Percentiles rank a stretch among this genome's conserved stretches.
Evolutionary conservation across 176 grass and related monocot genomes (phyloP).

Genomic region (Lolium multiflorum): DNA sequence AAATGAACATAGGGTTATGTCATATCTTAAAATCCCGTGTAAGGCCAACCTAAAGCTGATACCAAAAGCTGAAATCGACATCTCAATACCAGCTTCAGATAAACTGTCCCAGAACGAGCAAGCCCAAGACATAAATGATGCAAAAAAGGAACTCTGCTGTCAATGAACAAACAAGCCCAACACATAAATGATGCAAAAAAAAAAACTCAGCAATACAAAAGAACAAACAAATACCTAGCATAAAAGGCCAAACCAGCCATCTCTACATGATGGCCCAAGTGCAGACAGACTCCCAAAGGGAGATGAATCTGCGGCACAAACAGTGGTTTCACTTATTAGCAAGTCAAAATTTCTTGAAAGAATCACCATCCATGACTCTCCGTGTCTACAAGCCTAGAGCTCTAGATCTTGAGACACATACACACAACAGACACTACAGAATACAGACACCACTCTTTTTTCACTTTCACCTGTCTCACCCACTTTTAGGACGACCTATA

Average conservation of each 20-base stretch:
- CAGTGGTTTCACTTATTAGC: slow-evolving; percentile 62
- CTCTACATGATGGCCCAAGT: neutral
- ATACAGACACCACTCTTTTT: slow-evolving; percentile 33
- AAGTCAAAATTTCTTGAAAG: slow-evolving; percentile 73
- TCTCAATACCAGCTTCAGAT: too few relatives aligned
- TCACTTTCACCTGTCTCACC: slow-evolving; percentile 45
- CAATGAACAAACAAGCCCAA: too few relatives aligned
- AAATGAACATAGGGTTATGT: too few relatives aligned
- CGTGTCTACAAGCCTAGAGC: slow-evolving; percentile 51
- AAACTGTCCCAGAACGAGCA: too few relatives aligned
- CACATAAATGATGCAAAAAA: neutral
- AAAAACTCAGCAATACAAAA: neutral
- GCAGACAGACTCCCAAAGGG: neutral
- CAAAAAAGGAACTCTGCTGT: too few relatives aligned
- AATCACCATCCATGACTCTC: slow-evolving; percentile 49
- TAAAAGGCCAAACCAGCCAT: neutral
- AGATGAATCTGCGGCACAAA: slow-evolving; percentile 42
- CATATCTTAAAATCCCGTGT: too few relatives aligned
- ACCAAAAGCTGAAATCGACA: too few relatives aligned
- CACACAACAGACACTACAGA: slow-evolving; percentile 32
- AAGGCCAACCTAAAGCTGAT: too few relatives aligned
- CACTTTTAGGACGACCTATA: slow-evolving; percentile 54
- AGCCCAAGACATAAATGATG: too few relatives aligned
- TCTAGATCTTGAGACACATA: slow-evolving; percentile 39
- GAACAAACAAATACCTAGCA: neutral